Conservation (phyloP, 2,329 filamentous ascomycete genomes). For the Cladosporium halotolerans region DNA sequence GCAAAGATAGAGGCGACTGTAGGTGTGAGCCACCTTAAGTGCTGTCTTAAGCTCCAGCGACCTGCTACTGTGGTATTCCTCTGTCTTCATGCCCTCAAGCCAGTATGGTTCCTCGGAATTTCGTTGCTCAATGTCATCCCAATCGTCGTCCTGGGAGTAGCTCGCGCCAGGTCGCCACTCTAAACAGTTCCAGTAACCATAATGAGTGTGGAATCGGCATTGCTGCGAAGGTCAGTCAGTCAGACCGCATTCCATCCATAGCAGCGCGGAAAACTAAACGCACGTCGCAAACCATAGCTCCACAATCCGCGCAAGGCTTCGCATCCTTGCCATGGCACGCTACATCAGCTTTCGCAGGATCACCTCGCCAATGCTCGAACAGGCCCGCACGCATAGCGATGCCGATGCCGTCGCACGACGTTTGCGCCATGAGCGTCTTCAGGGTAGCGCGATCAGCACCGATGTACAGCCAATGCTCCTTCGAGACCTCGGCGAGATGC, state of each 20-base stretch:
- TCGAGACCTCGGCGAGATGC: conserved; percentile 12
- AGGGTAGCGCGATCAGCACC: neutral
- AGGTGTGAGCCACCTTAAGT: too few species aligned
- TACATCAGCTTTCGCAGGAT: neutral
- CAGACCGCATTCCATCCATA: too few species aligned
- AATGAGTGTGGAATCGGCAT: neutral
- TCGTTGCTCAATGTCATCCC: neutral
- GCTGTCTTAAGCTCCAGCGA: too few species aligned
- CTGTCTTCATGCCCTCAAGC: too few species aligned
- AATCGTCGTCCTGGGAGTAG: neutral
- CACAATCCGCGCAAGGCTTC: conserved; percentile 7
- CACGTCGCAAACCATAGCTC: conserved; percentile 14
- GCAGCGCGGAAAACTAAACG: neutral
- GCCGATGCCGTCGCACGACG: neutral
- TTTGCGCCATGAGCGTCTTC: neutral
- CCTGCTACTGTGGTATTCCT: too few species aligned
- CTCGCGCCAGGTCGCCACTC: too few species aligned
- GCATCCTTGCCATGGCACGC: conserved; percentile 7
- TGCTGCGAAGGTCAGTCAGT: neutral
- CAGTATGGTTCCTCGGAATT: too few species aligned
- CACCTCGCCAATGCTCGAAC: neutral
- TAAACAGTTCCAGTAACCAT: neutral
- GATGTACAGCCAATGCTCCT: conserved; percentile 12
- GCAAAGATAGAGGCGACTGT: too few species aligned
- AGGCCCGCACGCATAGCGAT: neutral